phyloP scores from a whole-genome alignment of 2,329 filamentous ascomycete species.

The Ramichloridium luteum region DNA sequence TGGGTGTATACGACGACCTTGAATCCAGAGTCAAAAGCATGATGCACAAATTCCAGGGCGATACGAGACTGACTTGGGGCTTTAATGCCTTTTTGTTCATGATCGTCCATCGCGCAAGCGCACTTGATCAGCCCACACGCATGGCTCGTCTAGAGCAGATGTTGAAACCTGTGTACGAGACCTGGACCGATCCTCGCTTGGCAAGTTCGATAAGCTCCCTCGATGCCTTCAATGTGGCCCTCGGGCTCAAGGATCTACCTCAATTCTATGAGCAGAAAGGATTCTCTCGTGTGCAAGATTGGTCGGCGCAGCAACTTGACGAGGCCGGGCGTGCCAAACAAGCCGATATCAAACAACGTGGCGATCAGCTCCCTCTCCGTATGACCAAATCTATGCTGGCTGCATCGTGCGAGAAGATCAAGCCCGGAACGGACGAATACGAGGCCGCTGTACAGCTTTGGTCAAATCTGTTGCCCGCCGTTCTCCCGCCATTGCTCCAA shows the following conservation, averaged over 20 bases:
- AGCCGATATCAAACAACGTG: constrained; percentile 61
- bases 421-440: constrained; percentile 59
- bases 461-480: constrained; percentile 66
- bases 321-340: constrained; percentile 69
- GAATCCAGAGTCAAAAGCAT: constrained; percentile 74
- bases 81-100: constrained; percentile 88
- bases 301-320: constrained; percentile 67
- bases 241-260: constrained; percentile 70
- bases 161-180: constrained; percentile 64
- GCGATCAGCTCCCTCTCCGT: constrained; percentile 64
- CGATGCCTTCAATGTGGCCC: constrained; percentile 61
- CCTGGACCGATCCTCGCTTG: constrained; percentile 65
- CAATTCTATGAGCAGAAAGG: constrained; percentile 62
- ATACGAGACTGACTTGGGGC: constrained; percentile 73
- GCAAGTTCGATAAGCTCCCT: constrained; percentile 61
- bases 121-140: constrained; percentile 58
- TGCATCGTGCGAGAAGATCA: constrained; percentile 80
- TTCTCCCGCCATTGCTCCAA: constrained; percentile 76
- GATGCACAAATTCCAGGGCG: constrained; percentile 56
- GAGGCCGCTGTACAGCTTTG: constrained; percentile 70
- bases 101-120: constrained; percentile 73
- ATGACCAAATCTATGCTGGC: constrained; percentile 86
- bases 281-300: constrained; percentile 68
- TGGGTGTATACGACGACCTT: constrained; percentile 74
- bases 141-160: constrained; percentile 63